phyloP scores from a whole-genome alignment of 2,329 filamentous ascomycete species.

The Beauveria scarabaeidicola region DNA sequence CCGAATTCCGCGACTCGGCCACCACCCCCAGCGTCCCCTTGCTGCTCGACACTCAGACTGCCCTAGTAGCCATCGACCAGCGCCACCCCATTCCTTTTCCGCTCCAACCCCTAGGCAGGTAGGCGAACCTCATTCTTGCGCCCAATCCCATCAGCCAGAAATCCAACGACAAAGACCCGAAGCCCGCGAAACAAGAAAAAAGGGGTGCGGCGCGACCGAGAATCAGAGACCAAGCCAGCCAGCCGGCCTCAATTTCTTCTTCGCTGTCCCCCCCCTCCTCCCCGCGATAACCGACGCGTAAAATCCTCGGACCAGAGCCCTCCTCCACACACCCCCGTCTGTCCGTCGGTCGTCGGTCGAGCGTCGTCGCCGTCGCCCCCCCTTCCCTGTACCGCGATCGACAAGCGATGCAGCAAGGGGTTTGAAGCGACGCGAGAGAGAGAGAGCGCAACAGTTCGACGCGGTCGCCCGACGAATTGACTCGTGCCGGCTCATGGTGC shows the following conservation, averaged over 20 bases:
- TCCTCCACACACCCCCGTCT: too few relatives aligned
- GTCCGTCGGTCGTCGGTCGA: background rate
- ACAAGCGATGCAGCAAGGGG: constrained; percentile 7
- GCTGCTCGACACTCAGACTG: background rate
- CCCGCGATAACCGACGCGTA: background rate
- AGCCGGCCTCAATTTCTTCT: background rate
- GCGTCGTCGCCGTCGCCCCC: background rate
- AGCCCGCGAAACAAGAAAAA: background rate
- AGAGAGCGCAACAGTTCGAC: background rate
- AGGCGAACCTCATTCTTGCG: background rate
- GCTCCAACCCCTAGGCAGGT: background rate
- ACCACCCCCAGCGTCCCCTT: background rate
- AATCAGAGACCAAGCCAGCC: background rate
- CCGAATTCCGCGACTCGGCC: background rate
- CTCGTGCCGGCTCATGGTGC: constrained; percentile 13
- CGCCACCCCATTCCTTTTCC: background rate
- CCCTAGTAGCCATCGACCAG: background rate
- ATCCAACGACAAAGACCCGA: background rate
- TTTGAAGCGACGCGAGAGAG: background rate
- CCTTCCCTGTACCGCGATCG: background rate
- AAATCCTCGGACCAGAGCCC: too few relatives aligned
- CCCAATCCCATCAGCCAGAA: background rate
- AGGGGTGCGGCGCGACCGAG: background rate
- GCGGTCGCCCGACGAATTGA: background rate
- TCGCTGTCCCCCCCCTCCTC: background rate